Conservation (phyloP, 202 grass and related monocot species). For the Zoysia matrella region DNA sequence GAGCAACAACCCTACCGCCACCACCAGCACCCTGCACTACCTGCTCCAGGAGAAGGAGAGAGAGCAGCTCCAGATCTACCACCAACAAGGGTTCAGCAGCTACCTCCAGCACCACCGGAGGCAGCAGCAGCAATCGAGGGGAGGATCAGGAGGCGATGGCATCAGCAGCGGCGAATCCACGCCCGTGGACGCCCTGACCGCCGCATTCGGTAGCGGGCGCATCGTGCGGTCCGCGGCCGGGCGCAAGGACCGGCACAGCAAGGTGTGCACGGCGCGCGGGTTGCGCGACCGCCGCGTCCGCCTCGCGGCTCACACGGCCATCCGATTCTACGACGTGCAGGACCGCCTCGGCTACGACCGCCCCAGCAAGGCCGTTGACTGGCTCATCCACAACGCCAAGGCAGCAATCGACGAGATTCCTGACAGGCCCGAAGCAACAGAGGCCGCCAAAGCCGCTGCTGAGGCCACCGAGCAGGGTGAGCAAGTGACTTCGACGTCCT, state of each 20-base stretch:
- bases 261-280: constrained; percentile 84
- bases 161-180: constrained; percentile 57
- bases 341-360: constrained; percentile 92
- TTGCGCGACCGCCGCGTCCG: constrained; percentile 82
- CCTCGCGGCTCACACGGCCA: constrained; percentile 89
- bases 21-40: constrained; percentile 61
- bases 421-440: constrained; percentile 46
- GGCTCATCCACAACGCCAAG: constrained; percentile 88
- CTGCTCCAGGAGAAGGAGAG: constrained; percentile 74
- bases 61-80: constrained; percentile 65
- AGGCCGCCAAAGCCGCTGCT: constrained; percentile 20
- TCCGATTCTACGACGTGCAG: constrained; percentile 94
- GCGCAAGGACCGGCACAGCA: constrained; percentile 92
- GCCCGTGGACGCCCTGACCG: constrained; percentile 49
- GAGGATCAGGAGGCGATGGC: background rate
- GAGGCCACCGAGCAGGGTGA: constrained; percentile 1
- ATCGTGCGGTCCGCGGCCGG: constrained; percentile 39
- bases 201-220: constrained; percentile 57
- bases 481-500: constrained; percentile 50
- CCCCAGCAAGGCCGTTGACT: constrained; percentile 92
- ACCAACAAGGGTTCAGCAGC: constrained; percentile 42
- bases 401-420: constrained; percentile 82
- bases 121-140: constrained; percentile 26
- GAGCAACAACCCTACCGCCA: constrained; percentile 58
- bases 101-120: constrained; percentile 51